These are phyloP conservation scores for Aspergillus costaricaensis DNA, from an alignment of 2,329 filamentous ascomycete species.

Conservation along the genomic window DNA sequence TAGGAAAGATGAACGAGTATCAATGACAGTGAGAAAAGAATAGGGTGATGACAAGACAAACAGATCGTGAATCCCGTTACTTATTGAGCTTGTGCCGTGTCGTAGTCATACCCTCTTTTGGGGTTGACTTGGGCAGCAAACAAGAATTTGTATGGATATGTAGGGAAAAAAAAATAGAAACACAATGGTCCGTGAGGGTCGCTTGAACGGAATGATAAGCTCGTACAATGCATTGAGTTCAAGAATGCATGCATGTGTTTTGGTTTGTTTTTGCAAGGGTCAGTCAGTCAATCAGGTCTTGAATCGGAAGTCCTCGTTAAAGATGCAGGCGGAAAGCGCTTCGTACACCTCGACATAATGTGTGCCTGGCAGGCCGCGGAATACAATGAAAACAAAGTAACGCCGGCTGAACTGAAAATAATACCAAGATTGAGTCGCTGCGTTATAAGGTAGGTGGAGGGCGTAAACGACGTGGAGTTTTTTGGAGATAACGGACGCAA, in stretches of 20 bases:
- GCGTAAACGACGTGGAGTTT: constrained; percentile 18
- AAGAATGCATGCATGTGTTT: neutral
- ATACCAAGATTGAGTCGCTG: constrained; percentile 25
- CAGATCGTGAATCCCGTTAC: neutral
- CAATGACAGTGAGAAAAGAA: constrained; percentile 1
- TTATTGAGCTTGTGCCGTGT: neutral
- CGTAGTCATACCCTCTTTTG: constrained; percentile 1
- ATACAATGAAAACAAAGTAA: constrained; percentile 13
- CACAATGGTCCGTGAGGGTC: constrained; percentile 1
- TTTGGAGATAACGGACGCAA: constrained; percentile 7
- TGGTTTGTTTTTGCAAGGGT: neutral
- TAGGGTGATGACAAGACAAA: neutral
- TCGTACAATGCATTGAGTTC: constrained; percentile 5
- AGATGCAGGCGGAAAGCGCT: constrained; percentile 2
- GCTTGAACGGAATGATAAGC: neutral
- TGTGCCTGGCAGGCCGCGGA: constrained; percentile 1
- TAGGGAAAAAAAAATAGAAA: neutral
- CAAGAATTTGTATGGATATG: neutral
- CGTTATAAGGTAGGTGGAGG: constrained; percentile 23
- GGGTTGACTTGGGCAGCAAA: neutral
- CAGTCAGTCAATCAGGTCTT: constrained; percentile 1
- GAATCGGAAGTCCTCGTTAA: constrained; percentile 8
- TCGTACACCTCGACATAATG: constrained; percentile 1
- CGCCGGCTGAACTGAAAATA: constrained; percentile 25
- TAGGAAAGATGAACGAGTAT: neutral